These are phyloP conservation scores for Emmonsia crescens DNA, from an alignment of 2,329 filamentous ascomycete species.

Conservation along the genomic window DNA sequence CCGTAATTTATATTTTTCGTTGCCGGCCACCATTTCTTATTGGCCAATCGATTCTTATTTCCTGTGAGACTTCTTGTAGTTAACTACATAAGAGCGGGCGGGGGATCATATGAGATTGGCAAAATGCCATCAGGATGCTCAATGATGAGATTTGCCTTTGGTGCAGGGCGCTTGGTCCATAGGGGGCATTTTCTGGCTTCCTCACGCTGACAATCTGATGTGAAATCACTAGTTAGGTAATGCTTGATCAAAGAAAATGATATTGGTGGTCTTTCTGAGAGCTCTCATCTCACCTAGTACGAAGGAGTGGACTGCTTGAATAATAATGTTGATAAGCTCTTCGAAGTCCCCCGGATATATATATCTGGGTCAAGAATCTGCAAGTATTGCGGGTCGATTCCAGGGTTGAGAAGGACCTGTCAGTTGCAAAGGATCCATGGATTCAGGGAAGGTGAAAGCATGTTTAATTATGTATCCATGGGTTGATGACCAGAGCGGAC, in stretches of 20 bases:
- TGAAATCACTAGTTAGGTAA: neutral
- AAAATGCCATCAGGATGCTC: neutral
- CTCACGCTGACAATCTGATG: neutral
- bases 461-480: neutral
- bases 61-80: too few relatives aligned
- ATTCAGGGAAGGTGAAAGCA: neutral
- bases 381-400: conserved; percentile 18
- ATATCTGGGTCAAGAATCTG: conserved; percentile 13
- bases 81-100: neutral
- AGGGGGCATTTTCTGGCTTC: neutral
- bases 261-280: neutral
- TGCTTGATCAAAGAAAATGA: neutral
- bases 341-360: conserved; percentile 5
- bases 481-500: neutral
- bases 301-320: neutral
- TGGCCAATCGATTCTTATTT: neutral
- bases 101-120: neutral
- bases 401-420: conserved; percentile 13
- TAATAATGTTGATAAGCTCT: neutral
- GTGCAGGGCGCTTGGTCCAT: neutral
- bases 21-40: neutral
- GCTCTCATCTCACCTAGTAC: neutral
- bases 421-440: conserved; percentile 6
- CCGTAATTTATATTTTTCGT: neutral
- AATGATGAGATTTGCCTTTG: neutral